Base-by-base conservation (phyloP, 768 basidiomycete species). In the Trametes maxima region DNA sequence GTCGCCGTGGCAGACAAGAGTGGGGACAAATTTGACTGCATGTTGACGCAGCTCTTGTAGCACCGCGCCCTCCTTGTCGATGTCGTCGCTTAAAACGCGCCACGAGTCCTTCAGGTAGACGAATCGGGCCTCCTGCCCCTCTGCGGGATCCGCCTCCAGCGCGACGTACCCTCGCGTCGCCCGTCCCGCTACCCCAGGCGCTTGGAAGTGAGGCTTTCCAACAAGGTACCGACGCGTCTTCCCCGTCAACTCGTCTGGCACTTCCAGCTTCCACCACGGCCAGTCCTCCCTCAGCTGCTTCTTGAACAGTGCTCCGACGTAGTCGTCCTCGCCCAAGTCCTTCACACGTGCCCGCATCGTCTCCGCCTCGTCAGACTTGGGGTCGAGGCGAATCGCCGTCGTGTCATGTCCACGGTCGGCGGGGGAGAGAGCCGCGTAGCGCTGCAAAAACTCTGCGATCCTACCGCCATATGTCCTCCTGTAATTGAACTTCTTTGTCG, bases 81-180 rank as follows among this genome's bases (percentile, higher is more conserved):
- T 47, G 2, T 40, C n/a, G 8, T 25, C 17, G 22, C 35, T 43
- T 2, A 13, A 43, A 12, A 59, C 58, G 1, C 58, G 51, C 58
- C 58, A 59, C 2, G 58, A 44, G 12, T 59, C 58, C 35, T 59
- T 59, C 14, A 59, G 35, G 24, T 53, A 53, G 22, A 53, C 51
- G 35, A 59, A 21, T 7, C 13, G 16, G 46, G 13, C 24, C 43
- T 6, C 19, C 12, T 25, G 35, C 2, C 35, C 45, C 16, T 46
- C 40, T 4, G 5, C 14, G 21, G 37, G 35, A 1, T 39, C 22
- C 1, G 19, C 33, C 7, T 58, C 57, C 12, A 59, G 14, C 1
- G 57, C 57, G 7, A 59, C 21, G 25, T 50, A 58, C 10, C 57
- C 48, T 2, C 57, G 57, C 14, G 57, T 58, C 8, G 28, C 28